Evolutionary conservation across 306 rosid genomes (phyloP), one percentile per base, ranked within the genome.

Genomic region (Datisca glomerata): DNA sequence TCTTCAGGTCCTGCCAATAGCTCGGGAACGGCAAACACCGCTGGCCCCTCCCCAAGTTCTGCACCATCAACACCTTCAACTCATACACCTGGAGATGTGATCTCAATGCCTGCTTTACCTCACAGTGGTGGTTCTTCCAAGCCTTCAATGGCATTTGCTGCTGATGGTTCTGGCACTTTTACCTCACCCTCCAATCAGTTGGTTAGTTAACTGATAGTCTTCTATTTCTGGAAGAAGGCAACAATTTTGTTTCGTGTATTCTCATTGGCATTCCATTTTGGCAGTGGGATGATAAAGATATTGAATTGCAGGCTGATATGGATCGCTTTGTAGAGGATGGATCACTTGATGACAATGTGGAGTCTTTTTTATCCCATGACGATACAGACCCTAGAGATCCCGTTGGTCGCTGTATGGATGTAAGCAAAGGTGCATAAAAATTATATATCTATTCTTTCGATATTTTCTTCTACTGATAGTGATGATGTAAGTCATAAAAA

Each of bases 1-100:
- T 91, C 98, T 63, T 91, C 96, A 10, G 98, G 98, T 44, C 98
- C 98, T 58, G 98, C 98, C 41, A 91, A 91, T 63, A 91, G 98
- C 67, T 68, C 98, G 8, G 98, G 98, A 65, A 91, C 98, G 7
- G 94, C 87, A 42, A 91, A 91, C 69, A 85, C 98, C 0, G 62
- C 98, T 5, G 98, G 98, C 18, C 98, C 96, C 5, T 91, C 98
- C 20, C 94, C 96, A 32, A 85, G 98, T 67, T 91, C 96, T 36
- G 98, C 98, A 24, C 98, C 98, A 35, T 91, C 98, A 49, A 84
- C 98, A 31, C 96, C 98, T 46, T 91, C 98, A 14, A 78, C 96
- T 29, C 98, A 91, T 71, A 91, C 98, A 4, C 96, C 96, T 22
- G 98, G 96, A 18, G 98, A 91, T 71, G 96, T 67, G 63, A 84